Percentiles rank a stretch among this genome's conserved stretches.
Conservation (phyloP, 768 basidiomycete genomes). For the Rhizopogon roseolus region DNA sequence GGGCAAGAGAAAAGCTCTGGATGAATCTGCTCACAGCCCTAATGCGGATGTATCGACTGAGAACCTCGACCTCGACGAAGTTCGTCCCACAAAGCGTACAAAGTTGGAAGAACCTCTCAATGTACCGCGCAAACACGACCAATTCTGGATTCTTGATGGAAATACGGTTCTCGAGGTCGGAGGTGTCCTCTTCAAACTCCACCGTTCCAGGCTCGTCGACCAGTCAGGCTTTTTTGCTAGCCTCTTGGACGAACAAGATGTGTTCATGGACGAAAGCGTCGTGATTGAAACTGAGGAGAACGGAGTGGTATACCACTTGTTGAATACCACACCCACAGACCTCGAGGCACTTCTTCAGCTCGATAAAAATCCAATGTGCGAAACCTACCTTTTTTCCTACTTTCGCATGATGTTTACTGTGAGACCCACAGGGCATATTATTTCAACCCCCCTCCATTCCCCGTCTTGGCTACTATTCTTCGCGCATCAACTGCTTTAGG, state of each 20-base stretch:
- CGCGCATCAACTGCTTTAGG: constrained; percentile 30
- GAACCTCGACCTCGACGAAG: too few species aligned
- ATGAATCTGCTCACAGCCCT: neutral
- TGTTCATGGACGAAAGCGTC: constrained; percentile 10
- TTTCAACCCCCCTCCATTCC: neutral
- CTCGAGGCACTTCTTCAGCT: constrained; percentile 1
- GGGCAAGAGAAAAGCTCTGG: neutral
- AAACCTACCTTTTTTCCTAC: neutral
- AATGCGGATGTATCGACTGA: neutral
- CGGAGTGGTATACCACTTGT: neutral
- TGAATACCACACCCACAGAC: neutral
- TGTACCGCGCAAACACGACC: constrained; percentile 4
- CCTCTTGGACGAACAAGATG: constrained; percentile 11
- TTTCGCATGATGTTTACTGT: neutral
- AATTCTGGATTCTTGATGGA: constrained; percentile 33
- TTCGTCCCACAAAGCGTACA: neutral
- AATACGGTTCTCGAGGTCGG: constrained; percentile 30
- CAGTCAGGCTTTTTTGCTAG: constrained; percentile 30
- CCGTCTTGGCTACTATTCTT: constrained; percentile 26
- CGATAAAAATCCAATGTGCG: constrained; percentile 1
- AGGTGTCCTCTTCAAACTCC: constrained; percentile 30
- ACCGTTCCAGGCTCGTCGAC: constrained; percentile 28
- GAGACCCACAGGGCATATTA: neutral
- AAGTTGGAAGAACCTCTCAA: neutral
- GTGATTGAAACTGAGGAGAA: neutral